phyloP scores from a whole-genome alignment of 495 filamentous ascomycete species.

The Corynascus novoguineensis region DNA sequence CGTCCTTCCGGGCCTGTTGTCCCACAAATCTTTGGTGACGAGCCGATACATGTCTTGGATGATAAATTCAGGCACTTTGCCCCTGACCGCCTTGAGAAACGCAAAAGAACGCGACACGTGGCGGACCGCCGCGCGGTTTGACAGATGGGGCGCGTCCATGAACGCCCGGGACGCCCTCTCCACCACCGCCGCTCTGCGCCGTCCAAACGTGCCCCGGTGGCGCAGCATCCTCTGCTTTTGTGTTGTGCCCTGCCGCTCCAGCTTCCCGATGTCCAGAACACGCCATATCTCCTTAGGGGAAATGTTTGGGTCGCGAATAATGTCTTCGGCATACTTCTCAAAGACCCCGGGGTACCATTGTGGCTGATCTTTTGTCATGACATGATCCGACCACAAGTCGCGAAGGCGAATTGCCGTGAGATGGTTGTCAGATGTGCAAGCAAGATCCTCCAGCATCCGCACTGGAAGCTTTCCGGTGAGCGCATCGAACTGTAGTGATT shows the following conservation, averaged over 20 bases:
- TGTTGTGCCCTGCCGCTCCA: not conserved
- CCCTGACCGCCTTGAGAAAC: constrained; percentile 23
- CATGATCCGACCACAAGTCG: constrained; percentile 16
- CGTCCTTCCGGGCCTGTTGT: constrained; percentile 32
- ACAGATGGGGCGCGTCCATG: constrained; percentile 29
- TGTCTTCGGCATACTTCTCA: constrained; percentile 14
- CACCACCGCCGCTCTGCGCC: constrained; percentile 22
- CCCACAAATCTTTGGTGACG: constrained; percentile 35
- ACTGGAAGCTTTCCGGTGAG: constrained; percentile 6
- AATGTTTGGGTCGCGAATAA: constrained; percentile 21
- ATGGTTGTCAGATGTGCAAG: constrained; percentile 12
- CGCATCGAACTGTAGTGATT: constrained; percentile 12
- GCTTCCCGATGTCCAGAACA: constrained; percentile 20
- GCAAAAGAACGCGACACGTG: constrained; percentile 35
- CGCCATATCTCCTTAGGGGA: constrained; percentile 23
- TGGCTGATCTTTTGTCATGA: constrained; percentile 1
- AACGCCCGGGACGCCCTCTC: constrained; percentile 30
- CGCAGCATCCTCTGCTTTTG: not conserved
- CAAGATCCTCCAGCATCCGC: constrained; percentile 9
- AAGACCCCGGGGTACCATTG: constrained; percentile 21
- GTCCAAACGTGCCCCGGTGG: constrained; percentile 14
- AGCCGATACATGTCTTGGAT: constrained; percentile 34
- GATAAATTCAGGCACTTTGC: constrained; percentile 22
- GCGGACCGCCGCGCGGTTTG: constrained; percentile 33
- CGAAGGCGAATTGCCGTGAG: constrained; percentile 18